Base-by-base conservation (phyloP, 2,329 filamentous ascomycete genomes). In the Colletotrichum cuscutae region DNA sequence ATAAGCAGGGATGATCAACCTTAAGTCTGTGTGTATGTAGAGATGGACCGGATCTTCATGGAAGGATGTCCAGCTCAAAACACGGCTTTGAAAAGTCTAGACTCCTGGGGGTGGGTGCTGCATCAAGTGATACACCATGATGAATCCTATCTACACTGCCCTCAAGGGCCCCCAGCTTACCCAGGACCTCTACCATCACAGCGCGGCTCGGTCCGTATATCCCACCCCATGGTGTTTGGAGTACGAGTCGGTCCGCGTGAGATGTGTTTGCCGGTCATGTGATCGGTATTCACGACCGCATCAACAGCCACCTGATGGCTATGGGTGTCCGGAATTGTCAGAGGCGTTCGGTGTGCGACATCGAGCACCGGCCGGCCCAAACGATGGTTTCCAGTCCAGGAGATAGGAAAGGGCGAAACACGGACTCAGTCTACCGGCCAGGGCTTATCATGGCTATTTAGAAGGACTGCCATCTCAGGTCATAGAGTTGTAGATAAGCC, bases 381-480 rank as follows among this genome's bases (percentile, higher is more conserved):
- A 37, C 52, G 24, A 24, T 65, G 62, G 59, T 69, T 58, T 62
- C 49, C 61, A 49, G n/a, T 54, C 30, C 54, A 56, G 35, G 65
- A 56, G 66, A 46, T 59, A 52, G 8, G 56, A 53, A 35, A 70
- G 57, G 56, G 66, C 42, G 56, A 61, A 28, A 59, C 32, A 49
- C 30, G 58, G 66, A 63, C 66, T 70, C 42, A 63, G 30, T 9
- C 32, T 24, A 60, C 37, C 53, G 49, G 54, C 66, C 30, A 15
- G 53, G 24, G 56, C 46, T 70, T 57, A 72, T 70, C 70, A 24
- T 58, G 65, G 37, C 57, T 73, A 75, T 75, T 73, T 75, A 75
- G 73, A 68, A 75, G 71, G 59, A 67, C 71, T 15, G 3, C 28
- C 59, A 54, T 72, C 70, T 69, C 54, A 56, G 59, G 19, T 32